These are phyloP conservation scores for Calonectria pseudoturangicola DNA, from an alignment of 2,329 filamentous ascomycete genomes.

Conservation along the genomic window DNA sequence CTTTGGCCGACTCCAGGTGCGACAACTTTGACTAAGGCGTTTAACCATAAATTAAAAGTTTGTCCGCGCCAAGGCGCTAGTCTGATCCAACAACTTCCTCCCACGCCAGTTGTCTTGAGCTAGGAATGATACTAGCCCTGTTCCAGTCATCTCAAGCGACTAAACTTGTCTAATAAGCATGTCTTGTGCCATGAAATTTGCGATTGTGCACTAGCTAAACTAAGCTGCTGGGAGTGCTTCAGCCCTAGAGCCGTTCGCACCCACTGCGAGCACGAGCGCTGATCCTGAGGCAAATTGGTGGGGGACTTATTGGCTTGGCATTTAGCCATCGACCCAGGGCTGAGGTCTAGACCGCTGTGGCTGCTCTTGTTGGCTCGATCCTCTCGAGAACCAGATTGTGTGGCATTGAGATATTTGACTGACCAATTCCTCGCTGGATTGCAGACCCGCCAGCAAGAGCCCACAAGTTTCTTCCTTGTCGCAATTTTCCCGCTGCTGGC, in stretches of 20 bases:
- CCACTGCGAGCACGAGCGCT: background rate
- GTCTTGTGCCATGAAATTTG: background rate
- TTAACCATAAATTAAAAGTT: conserved; percentile 31
- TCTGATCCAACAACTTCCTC: background rate
- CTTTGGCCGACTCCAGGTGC: background rate
- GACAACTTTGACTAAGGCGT: background rate
- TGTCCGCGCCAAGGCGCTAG: background rate
- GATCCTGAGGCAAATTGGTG: background rate
- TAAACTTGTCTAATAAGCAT: background rate
- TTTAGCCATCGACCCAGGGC: background rate
- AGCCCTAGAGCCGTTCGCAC: background rate
- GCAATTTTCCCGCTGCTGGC: background rate
- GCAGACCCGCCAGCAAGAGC: background rate
- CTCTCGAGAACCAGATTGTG: background rate
- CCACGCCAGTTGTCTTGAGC: background rate
- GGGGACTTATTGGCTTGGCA: conserved; percentile 13
- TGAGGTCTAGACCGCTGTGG: conserved; percentile 5
- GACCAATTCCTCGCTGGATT: background rate
- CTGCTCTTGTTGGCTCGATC: background rate
- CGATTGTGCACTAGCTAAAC: background rate
- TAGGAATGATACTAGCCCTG: background rate
- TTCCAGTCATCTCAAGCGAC: conserved; percentile 4
- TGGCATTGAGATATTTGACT: background rate
- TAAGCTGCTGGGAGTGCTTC: background rate
- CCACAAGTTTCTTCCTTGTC: background rate